These are phyloP conservation scores for Xylariaceae sp. DNA, from an alignment of 2,329 filamentous ascomycete species.

Conservation along the genomic window DNA sequence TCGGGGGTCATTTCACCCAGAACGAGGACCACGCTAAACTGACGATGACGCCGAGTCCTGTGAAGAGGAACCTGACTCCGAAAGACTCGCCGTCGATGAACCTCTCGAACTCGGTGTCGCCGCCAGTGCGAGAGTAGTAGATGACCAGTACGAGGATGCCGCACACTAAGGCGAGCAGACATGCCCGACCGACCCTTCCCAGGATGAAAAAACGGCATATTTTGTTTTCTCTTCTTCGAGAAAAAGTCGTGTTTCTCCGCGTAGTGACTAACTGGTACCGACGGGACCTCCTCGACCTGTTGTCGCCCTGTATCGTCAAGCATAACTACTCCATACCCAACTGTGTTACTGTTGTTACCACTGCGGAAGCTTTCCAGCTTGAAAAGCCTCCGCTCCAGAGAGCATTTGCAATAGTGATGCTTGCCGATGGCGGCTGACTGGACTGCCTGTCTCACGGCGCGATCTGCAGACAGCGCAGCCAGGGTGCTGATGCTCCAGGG, in stretches of 20 bases:
- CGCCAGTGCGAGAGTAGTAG: constrained; percentile 34
- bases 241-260: too few species aligned
- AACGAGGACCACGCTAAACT: constrained; percentile 36
- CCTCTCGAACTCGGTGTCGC: constrained; percentile 33
- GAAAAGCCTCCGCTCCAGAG: too few species aligned
- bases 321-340: too few species aligned
- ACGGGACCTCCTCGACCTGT: too few species aligned
- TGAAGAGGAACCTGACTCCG: constrained; percentile 37
- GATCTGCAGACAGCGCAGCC: constrained; percentile 18
- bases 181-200: constrained; percentile 7
- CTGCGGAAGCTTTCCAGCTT: constrained; percentile 5
- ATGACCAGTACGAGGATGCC: constrained; percentile 31
- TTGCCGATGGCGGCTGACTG: too few species aligned
- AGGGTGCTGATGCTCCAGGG: constrained; percentile 34
- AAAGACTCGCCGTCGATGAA: constrained; percentile 38
- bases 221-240: too few species aligned
- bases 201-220: constrained; percentile 12
- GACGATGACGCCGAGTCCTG: constrained; percentile 34
- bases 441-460: constrained; percentile 12
- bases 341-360: too few species aligned
- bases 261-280: too few species aligned
- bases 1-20: constrained; percentile 31
- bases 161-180: constrained; percentile 17
- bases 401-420: too few species aligned
- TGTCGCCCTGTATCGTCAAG: too few species aligned